Conservation (phyloP, 306 rosid species). For the Fragaria nilgerrensis region DNA sequence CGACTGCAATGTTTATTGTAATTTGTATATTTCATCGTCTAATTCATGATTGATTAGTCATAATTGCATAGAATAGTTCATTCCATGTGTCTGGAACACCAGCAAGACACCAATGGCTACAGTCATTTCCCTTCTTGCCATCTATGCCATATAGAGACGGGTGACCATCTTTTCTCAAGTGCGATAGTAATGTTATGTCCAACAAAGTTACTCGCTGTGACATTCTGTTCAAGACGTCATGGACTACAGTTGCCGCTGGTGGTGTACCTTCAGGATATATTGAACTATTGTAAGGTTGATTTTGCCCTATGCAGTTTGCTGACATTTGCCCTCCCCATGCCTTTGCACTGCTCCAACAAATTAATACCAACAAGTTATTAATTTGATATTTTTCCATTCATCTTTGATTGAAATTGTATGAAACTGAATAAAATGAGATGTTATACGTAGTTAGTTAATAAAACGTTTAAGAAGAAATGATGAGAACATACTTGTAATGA, state of each 20-base stretch:
- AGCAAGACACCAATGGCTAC: conserved; percentile 43
- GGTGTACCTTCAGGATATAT: conserved; percentile 14
- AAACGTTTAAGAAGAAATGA: neutral
- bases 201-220: conserved; percentile 13
- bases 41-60: neutral
- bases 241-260: conserved; percentile 11
- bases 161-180: conserved; percentile 38
- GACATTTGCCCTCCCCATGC: conserved; percentile 20
- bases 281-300: conserved; percentile 10
- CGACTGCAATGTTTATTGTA: neutral
- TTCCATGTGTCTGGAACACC: conserved; percentile 44
- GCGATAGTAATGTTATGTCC: conserved; percentile 29
- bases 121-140: conserved; percentile 22
- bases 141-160: conserved; percentile 21
- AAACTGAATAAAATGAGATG: too few relatives aligned
- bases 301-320: conserved; percentile 29
- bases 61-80: conserved; percentile 22
- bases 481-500: conserved; percentile 14
- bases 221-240: conserved; percentile 24
- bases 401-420: too few relatives aligned
- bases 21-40: neutral
- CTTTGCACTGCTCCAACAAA: conserved; percentile 12
- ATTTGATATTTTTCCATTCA: neutral
- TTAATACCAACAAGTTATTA: neutral
- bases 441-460: too few relatives aligned